Percentiles rank a stretch among this genome's conserved stretches.
These are phyloP conservation scores for Neurospora intermedia DNA, from an alignment of 495 filamentous ascomycete species.

Conservation along the genomic window DNA sequence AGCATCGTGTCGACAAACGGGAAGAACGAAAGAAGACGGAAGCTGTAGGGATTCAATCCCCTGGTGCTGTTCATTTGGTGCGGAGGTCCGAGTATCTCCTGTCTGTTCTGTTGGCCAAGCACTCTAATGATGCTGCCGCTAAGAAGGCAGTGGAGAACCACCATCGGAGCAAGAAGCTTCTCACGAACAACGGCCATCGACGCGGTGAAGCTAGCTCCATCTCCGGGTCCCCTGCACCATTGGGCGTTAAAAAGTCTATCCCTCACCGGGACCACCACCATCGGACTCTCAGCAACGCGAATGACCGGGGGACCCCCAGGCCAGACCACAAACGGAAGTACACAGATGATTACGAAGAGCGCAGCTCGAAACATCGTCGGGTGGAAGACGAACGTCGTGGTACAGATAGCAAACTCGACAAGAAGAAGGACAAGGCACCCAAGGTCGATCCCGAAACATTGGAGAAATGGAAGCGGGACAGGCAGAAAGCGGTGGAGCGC, in stretches of 20 bases:
- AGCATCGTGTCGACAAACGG: slow-evolving; percentile 95
- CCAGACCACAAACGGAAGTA: slow-evolving; percentile 38
- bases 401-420: slow-evolving; percentile 16
- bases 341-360: slow-evolving; percentile 25
- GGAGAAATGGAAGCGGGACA: slow-evolving; percentile 23
- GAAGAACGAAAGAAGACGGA: slow-evolving; percentile 75
- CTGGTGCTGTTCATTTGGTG: slow-evolving; percentile 91
- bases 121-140: slow-evolving; percentile 60
- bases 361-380: slow-evolving; percentile 23
- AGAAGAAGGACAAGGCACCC: slow-evolving; percentile 21
- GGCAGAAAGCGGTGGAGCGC: slow-evolving; percentile 23
- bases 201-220: slow-evolving; percentile 41
- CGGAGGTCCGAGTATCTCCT: slow-evolving; percentile 90
- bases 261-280: slow-evolving; percentile 34
- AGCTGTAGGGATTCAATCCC: slow-evolving; percentile 73
- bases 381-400: slow-evolving; percentile 19
- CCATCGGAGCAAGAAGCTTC: slow-evolving; percentile 73
- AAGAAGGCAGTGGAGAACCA: slow-evolving; percentile 80
- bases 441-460: slow-evolving; percentile 24
- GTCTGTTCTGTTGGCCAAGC: slow-evolving; percentile 72
- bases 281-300: slow-evolving; percentile 35
- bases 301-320: slow-evolving; percentile 32
- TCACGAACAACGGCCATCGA: slow-evolving; percentile 37
- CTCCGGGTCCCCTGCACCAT: slow-evolving; percentile 49
- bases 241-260: slow-evolving; percentile 29